Percentiles rank a stretch among this genome's conserved stretches.
These are phyloP conservation scores for Colletotrichum agaves DNA, from an alignment of 2,329 filamentous ascomycete genomes.

Conservation along the genomic window DNA sequence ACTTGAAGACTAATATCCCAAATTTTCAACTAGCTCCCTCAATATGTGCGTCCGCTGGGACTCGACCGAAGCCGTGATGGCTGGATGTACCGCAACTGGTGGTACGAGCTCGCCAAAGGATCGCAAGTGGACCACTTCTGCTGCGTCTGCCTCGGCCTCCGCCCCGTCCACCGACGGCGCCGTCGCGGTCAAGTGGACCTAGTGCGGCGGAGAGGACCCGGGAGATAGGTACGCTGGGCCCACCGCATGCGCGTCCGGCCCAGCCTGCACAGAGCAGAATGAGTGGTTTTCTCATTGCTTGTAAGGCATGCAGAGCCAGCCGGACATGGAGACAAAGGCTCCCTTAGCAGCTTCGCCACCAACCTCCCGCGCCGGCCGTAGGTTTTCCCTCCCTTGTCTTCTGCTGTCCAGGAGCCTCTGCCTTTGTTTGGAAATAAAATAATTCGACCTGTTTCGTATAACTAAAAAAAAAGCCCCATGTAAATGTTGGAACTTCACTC, in stretches of 20 bases:
- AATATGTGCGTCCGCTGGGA: conserved; percentile 59
- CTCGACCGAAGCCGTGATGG: conserved; percentile 50
- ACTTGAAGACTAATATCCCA: too few relatives aligned
- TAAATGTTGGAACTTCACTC: too few relatives aligned
- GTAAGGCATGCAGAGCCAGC: conserved; percentile 38
- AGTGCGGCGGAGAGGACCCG: conserved; percentile 54
- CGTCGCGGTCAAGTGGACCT: conserved; percentile 45
- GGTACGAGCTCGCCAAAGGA: conserved; percentile 48
- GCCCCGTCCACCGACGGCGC: conserved; percentile 6
- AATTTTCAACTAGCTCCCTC: conserved; percentile 36
- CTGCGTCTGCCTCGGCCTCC: not conserved
- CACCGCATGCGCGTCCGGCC: conserved; percentile 47
- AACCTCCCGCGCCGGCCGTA: too few relatives aligned
- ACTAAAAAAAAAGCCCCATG: too few relatives aligned
- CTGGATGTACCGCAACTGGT: conserved; percentile 61
- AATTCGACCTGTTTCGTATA: too few relatives aligned
- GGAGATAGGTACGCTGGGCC: conserved; percentile 48
- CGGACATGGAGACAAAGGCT: too few relatives aligned
- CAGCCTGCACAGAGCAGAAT: conserved; percentile 51
- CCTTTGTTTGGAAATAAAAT: too few relatives aligned
- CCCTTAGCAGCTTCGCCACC: too few relatives aligned
- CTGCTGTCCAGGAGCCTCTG: too few relatives aligned
- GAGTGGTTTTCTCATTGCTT: conserved; percentile 55
- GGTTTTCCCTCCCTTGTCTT: too few relatives aligned
- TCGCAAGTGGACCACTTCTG: conserved; percentile 41